Conservation (phyloP, 139 green algal species). For the Desmodesmus armatus region DNA sequence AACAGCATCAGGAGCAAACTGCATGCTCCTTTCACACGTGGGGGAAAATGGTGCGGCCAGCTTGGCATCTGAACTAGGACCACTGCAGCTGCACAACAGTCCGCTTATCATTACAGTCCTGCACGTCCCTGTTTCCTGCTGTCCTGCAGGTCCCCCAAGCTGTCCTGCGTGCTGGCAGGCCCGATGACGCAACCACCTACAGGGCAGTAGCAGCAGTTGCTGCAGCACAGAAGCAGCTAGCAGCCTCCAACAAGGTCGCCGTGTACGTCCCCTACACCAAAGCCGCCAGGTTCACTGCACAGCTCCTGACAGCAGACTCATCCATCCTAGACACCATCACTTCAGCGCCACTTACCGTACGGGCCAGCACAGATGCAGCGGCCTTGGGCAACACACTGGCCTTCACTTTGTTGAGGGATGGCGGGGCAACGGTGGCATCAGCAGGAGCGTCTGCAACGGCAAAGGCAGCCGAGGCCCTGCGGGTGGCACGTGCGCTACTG, state of each 20-base stretch:
- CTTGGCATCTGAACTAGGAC: too few relatives aligned
- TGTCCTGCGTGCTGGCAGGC: not conserved
- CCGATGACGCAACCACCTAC: constrained; percentile 18
- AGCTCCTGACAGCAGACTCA: constrained; percentile 13
- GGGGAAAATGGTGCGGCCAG: too few relatives aligned
- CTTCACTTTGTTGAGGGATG: constrained; percentile 25
- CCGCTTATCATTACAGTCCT: too few relatives aligned
- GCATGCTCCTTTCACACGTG: too few relatives aligned
- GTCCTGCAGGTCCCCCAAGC: constrained; percentile 25
- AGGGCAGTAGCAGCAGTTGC: constrained; percentile 20
- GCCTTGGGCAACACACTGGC: constrained; percentile 14
- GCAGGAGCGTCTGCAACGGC: constrained; percentile 21
- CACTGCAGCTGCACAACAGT: not conserved
- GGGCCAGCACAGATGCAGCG: not conserved
- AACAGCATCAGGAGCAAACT: too few relatives aligned
- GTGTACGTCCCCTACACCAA: constrained; percentile 35
- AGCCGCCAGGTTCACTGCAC: constrained; percentile 6
- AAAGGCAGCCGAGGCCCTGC: not conserved
- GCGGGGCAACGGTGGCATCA: not conserved
- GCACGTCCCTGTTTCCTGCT: too few relatives aligned
- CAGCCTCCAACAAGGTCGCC: not conserved
- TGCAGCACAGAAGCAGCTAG: constrained; percentile 10
- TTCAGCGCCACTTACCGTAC: not conserved
- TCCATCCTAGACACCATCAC: too few relatives aligned
- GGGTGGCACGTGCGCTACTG: not conserved